Evolutionary conservation across 805 yeast species (phyloP).

Genomic region (Metschnikowia rubicola): DNA sequence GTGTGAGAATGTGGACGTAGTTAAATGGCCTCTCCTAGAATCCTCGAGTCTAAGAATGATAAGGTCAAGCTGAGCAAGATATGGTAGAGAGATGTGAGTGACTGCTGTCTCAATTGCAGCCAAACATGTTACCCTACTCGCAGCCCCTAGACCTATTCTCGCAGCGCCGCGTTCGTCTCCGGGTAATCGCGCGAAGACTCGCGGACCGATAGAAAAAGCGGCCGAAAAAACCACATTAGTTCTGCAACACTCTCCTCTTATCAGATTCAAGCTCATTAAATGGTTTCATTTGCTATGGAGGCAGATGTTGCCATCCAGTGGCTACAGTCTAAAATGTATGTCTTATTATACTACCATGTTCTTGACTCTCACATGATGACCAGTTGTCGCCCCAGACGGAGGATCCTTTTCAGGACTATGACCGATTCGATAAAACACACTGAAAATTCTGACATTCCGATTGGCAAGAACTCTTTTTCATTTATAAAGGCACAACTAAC

Average conservation of each 20-base stretch:
- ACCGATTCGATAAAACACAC: constrained; percentile 70
- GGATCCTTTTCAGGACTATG: constrained; percentile 56
- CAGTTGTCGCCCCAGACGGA: constrained; percentile 77
- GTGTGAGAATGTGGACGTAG: too few species aligned
- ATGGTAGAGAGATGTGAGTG: too few species aligned
- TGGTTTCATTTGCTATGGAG: constrained; percentile 1
- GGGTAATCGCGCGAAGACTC: constrained; percentile 9
- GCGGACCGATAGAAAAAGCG: background rate
- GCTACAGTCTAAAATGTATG: constrained; percentile 14
- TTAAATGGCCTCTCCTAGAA: too few species aligned
- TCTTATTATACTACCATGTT: background rate
- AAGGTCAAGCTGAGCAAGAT: too few species aligned
- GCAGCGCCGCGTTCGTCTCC: background rate
- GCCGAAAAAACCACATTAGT: background rate
- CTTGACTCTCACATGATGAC: constrained; percentile 46
- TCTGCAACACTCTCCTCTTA: background rate
- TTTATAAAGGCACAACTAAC: constrained; percentile 13
- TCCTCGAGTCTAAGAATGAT: too few species aligned
- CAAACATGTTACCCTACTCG: too few species aligned
- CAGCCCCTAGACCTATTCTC: too few species aligned
- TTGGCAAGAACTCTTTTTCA: background rate
- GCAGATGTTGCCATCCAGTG: constrained; percentile 6
- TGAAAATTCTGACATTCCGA: constrained; percentile 56
- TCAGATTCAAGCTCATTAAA: constrained; percentile 1
- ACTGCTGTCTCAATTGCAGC: too few species aligned